Evolutionary conservation across 139 green algal species (phyloP).

Genomic region (Chlamydomonas sphaeroides): DNA sequence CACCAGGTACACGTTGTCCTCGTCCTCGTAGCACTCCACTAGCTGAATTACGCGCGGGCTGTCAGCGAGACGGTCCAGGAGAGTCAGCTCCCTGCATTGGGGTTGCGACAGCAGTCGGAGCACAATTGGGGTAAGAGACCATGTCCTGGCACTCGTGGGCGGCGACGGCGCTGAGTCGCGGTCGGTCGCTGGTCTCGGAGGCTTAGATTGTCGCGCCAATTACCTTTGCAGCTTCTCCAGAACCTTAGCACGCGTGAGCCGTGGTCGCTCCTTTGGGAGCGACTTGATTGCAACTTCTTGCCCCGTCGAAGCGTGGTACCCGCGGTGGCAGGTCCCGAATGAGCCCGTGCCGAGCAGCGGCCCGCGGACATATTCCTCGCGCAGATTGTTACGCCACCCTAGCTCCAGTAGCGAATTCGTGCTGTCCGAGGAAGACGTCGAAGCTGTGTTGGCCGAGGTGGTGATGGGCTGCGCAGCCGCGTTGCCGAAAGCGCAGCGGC

Average conservation of each 20-base stretch:
- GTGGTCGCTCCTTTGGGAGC: conserved; percentile 63
- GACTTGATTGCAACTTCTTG: conserved; percentile 58
- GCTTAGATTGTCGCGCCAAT: too few species aligned
- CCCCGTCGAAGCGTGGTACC: background rate
- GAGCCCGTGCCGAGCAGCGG: conserved; percentile 49
- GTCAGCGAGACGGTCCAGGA: conserved; percentile 42
- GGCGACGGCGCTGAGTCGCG: too few species aligned
- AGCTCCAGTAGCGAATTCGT: conserved; percentile 26
- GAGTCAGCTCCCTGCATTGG: conserved; percentile 49
- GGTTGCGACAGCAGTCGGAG: too few species aligned
- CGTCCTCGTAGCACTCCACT: conserved; percentile 61
- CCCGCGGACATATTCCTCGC: conserved; percentile 1
- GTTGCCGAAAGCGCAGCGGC: too few species aligned
- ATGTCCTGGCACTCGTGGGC: too few species aligned
- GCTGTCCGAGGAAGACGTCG: background rate
- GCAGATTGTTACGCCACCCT: conserved; percentile 25
- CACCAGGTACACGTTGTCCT: conserved; percentile 52
- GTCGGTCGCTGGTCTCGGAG: too few species aligned
- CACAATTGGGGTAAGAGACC: too few species aligned
- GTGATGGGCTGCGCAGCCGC: too few species aligned
- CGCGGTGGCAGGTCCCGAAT: conserved; percentile 55
- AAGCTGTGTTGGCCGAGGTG: background rate
- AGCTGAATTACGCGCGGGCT: conserved; percentile 52
- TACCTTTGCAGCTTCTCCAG: conserved; percentile 59
- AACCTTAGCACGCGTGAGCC: conserved; percentile 50